phyloP scores from a whole-genome alignment of 768 basidiomycete species.

The Hebeloma cylindrosporum region DNA sequence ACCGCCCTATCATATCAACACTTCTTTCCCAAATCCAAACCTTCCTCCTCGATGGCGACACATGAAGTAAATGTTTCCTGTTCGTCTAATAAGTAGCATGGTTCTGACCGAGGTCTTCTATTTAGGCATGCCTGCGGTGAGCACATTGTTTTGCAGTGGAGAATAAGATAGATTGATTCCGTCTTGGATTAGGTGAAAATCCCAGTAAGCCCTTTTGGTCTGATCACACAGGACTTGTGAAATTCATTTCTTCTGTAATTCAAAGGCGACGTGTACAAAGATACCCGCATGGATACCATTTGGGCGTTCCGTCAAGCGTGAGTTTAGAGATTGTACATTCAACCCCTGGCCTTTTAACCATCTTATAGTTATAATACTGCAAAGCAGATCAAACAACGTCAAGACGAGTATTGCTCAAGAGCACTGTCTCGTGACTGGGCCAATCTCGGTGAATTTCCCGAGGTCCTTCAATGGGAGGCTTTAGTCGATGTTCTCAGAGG shows the following conservation, averaged over 20 bases:
- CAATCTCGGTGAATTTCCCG: slow-evolving; percentile 58
- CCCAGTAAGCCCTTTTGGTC: slow-evolving; percentile 37
- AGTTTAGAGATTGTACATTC: slow-evolving; percentile 16
- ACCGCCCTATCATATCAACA: slow-evolving; percentile 63
- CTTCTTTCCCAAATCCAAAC: slow-evolving; percentile 42
- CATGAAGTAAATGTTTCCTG: slow-evolving; percentile 56
- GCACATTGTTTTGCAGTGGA: too few species aligned
- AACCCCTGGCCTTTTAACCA: background rate
- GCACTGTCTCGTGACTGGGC: slow-evolving; percentile 49
- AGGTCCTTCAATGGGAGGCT: slow-evolving; percentile 76
- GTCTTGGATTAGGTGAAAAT: slow-evolving; percentile 46
- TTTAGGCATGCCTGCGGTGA: slow-evolving; percentile 57
- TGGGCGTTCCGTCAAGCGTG: slow-evolving; percentile 71
- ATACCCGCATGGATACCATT: slow-evolving; percentile 65
- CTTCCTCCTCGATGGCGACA: slow-evolving; percentile 66
- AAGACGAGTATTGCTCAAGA: slow-evolving; percentile 65
- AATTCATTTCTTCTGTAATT: background rate
- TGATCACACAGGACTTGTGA: background rate
- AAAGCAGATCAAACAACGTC: slow-evolving; percentile 59
- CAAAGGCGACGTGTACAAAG: slow-evolving; percentile 40
- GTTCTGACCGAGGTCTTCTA: background rate
- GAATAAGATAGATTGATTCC: slow-evolving; percentile 1
- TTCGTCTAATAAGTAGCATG: background rate
- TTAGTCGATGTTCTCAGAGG: slow-evolving; percentile 78
- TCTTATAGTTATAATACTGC: slow-evolving; percentile 53